These are phyloP conservation scores for Aspergillus viridinutans DNA, from an alignment of 2,329 filamentous ascomycete genomes.

Conservation along the genomic window DNA sequence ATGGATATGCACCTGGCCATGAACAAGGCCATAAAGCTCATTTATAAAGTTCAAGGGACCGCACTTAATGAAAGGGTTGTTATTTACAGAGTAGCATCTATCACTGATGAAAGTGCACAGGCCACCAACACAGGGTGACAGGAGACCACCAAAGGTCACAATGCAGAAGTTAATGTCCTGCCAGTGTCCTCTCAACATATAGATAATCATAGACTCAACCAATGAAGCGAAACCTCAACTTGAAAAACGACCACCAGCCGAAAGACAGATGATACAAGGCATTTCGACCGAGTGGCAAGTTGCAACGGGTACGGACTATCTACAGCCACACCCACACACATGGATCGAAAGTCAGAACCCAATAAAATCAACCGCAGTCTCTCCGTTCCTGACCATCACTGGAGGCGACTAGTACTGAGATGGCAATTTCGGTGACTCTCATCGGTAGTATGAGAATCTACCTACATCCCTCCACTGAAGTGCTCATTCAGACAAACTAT, in stretches of 20 bases:
- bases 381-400: neutral
- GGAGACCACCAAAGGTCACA: no score
- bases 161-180: no score
- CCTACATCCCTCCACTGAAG: no score
- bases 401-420: neutral
- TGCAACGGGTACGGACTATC: neutral
- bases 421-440: neutral
- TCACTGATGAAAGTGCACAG: no score
- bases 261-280: neutral
- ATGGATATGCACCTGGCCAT: neutral
- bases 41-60: no score
- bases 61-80: neutral
- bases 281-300: neutral
- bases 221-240: no score
- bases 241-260: neutral
- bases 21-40: neutral
- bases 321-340: neutral
- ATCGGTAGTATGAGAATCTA: no score
- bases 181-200: no score
- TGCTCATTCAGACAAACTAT: no score
- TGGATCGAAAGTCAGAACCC: neutral
- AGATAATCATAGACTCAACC: no score
- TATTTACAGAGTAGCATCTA: neutral
- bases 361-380: neutral
- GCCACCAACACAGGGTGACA: no score